Evolutionary conservation across 73 alveolate species (phyloP), one percentile per base, ranked within the genome.

Genomic region (Loxodes magnus): DNA sequence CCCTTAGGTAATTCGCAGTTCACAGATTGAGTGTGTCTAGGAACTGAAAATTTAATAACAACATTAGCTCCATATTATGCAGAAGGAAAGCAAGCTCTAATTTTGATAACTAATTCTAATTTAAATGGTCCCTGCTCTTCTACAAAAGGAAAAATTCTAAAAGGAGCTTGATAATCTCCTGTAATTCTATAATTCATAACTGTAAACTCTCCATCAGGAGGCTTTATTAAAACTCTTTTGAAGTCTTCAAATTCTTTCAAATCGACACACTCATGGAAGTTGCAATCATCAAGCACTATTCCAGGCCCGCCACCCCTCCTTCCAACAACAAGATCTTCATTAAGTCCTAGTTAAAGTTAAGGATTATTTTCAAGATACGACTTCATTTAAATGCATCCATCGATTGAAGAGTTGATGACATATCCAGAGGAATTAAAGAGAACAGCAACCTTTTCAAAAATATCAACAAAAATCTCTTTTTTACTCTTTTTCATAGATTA

Each of bases 181-280:
- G 80, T 88, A 46, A 92, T 86, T 36, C 96, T 61, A 66, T 92
- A 92, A 61, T 92, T 92, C 99, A 92, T 92, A 44, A 92, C 96
- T 42, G 84, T 83, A 42, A 92, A 92, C 54, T 92, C 96, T 42
- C 99, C 99, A 56, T 92, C 99, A 1, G 99, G 99, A 3, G 99
- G 99, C 25, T 65, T 37, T 43, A 92, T 85, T 48, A 82, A 71
- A 28, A 92, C 54, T 2, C 96, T 92, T 51, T 79, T 82, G 54
- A 69, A 73, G 3, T 64, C 72, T 27, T 88, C 97, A 27, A 92
- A 92, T 52, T 92, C 95, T 64, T 84, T 85, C 14, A 80, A 53
- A 63, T 89, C 88, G 12, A 85, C 99, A 52, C 97, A 87, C 58
- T 92, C 97, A 71, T 90, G 95, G 74, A 92, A 92, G 64, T 86